phyloP scores from a whole-genome alignment of 768 basidiomycete genomes.

The Rubroboletus pulcherrimus region DNA sequence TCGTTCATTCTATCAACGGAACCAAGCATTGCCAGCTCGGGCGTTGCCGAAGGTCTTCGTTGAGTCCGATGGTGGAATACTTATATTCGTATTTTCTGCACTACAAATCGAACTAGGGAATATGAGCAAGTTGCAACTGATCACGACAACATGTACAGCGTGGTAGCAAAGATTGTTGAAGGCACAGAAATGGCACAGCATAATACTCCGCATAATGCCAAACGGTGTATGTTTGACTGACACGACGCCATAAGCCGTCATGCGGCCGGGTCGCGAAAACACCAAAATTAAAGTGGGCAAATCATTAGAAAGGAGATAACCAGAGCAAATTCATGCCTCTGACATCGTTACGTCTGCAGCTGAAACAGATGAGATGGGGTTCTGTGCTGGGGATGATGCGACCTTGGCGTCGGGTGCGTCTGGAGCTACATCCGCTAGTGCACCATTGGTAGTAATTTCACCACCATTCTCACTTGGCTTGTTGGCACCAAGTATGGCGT shows the following conservation, averaged over 20 bases:
- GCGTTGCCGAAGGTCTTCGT: not conserved
- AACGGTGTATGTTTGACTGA: slow-evolving; percentile 21
- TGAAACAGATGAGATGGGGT: slow-evolving; percentile 27
- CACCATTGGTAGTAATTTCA: slow-evolving; percentile 27
- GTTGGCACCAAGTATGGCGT: slow-evolving; percentile 34
- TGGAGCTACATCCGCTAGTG: slow-evolving; percentile 15
- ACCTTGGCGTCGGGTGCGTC: slow-evolving; percentile 21
- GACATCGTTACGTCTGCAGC: slow-evolving; percentile 42
- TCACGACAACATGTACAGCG: slow-evolving; percentile 30
- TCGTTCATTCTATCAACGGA: not conserved
- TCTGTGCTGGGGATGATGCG: slow-evolving; percentile 23
- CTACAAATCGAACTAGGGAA: slow-evolving; percentile 21
- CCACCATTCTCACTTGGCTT: slow-evolving; percentile 31
- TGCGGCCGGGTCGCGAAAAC: slow-evolving; percentile 8
- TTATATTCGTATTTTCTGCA: slow-evolving; percentile 16
- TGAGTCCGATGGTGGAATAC: not conserved
- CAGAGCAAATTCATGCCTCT: slow-evolving; percentile 30
- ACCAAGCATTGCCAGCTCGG: not conserved
- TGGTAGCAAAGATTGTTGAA: slow-evolving; percentile 16
- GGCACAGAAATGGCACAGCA: slow-evolving; percentile 23
- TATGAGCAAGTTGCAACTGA: slow-evolving; percentile 25
- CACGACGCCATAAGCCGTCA: slow-evolving; percentile 7
- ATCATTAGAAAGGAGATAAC: slow-evolving; percentile 8
- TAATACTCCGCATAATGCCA: slow-evolving; percentile 19
- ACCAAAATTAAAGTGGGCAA: slow-evolving; percentile 15